Evolutionary conservation across 1,284 basidiomycete species (phyloP), one percentile per base, ranked within the genome.

Genomic region (Thelephora terrestris): DNA sequence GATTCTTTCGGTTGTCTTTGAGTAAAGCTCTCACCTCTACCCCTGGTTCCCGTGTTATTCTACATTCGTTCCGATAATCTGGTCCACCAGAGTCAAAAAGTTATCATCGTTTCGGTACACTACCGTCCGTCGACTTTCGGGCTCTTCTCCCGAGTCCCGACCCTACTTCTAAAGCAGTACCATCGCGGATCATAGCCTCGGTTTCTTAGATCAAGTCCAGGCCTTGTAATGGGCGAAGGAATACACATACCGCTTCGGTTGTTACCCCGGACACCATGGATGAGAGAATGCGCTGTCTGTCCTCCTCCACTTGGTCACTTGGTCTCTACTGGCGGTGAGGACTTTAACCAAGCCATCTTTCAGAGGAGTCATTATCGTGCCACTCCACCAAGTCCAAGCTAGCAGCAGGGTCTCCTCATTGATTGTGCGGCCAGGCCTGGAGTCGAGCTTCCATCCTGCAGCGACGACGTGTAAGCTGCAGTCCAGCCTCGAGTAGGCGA

Each of bases 241-340:
- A 46, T 66, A 84, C 55, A 83, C 86, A 52, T 59, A 58, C 4
- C 66, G 68, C 4, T 87, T 87, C 54, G 84, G 81, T n/a, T n/a
- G n/a, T n/a, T n/a, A n/a, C n/a, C n/a, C 74, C 5, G 49, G 46
- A 4, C 5, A 81, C 79, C 0, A 79, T 81, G 57, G 76, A 78
- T 52, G 81, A n/a, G 81, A 1, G 66, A 85, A 56, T 79, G 77
- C 49, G 81, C 79, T 0, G 81, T 76, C 73, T 2, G 68, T 81
- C 7, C 71, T 76, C 54, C 60, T 81, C 12, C n/a, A n/a, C n/a
- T n/a, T n/a, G n/a, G n/a, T n/a, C 78, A 80, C 56, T 64, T 81
- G 43, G 65, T 78, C 20, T 69, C 74, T n/a, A n/a, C n/a, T n/a
- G n/a, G n/a, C n/a, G n/a, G n/a, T n/a, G n/a, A n/a, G n/a, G n/a